Base-by-base conservation (phyloP, 441 rosid genomes). In the Omphalea diandra region DNA sequence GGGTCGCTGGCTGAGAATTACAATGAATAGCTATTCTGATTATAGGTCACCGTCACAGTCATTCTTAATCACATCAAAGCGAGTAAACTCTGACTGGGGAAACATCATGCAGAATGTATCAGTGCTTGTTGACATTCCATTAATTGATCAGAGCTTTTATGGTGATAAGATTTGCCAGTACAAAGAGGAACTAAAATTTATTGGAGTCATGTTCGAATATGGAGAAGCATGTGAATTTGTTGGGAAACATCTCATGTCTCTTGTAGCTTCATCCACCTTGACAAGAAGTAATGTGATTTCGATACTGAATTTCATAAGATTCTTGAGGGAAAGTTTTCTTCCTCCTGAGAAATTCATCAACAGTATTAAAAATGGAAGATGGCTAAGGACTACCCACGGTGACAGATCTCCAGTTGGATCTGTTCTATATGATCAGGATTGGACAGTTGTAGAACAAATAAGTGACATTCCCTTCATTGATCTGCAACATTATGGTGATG, bases 1-100 rank as follows among this genome's bases (percentile, higher is more conserved):
- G 26, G 94, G 90, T 27, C 72, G 84, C 71, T 91, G 97, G 97
- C 58, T 91, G 73, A 87, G 58, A 78, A 76, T 83, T 56, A 83
- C 77, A 8, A 69, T 81, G 64, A 82, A 78, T 73, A 90, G 81
- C 10, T 70, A 27, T 63, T 49, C 81, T 75, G 76, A 75, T 63
- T 79, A 77, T 71, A 76, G 81, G n/a, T 79, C 89, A 12, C 97
- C 97, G 7, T 81, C 81, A 22, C 77, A 91, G 76, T 85, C 93
- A 0, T 89, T 91, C 73, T 75, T 83, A 14, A 82, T 77, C 55
- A 24, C 77, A 65, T 58, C 81, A 18, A 49, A 57, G 15, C 44
- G 12, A 24, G 40, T 4, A 40, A 22, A 24, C 63, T 83, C 90
- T 3, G 33, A 56, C 27, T 83, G 86, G 91, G 95, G 90, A 65